These are phyloP conservation scores for Aspergillus kassunensis DNA, from an alignment of 495 filamentous ascomycete genomes.

Conservation along the genomic window DNA sequence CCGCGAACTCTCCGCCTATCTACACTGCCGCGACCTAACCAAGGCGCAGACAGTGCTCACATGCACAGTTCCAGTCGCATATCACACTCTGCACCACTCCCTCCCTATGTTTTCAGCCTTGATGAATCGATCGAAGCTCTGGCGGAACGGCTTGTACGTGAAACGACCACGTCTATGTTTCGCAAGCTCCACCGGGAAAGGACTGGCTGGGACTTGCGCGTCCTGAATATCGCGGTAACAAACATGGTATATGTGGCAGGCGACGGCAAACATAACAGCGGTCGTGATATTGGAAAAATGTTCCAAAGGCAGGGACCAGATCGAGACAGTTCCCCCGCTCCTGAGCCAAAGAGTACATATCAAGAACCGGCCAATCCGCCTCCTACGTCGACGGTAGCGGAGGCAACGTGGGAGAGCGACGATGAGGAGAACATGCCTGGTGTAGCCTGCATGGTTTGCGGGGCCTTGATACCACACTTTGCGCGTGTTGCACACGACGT, in stretches of 20 bases:
- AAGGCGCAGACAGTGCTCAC: conserved; percentile 49
- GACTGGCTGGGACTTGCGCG: conserved; percentile 69
- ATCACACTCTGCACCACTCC: conserved; percentile 65
- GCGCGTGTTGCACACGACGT: conserved; percentile 68
- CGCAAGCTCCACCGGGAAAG: conserved; percentile 65
- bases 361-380: not conserved
- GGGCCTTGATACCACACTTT: conserved; percentile 63
- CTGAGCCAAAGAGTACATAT: not conserved
- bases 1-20: conserved; percentile 74
- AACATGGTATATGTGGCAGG: conserved; percentile 70
- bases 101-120: conserved; percentile 64
- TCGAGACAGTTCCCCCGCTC: not conserved
- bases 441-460: conserved; percentile 55
- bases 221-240: conserved; percentile 83
- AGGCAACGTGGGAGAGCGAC: conserved; percentile 29
- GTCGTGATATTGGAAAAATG: conserved; percentile 64
- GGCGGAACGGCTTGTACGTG: conserved; percentile 65
- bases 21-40: conserved; percentile 61
- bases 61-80: conserved; percentile 53
- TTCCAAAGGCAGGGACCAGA: conserved; percentile 63
- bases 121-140: conserved; percentile 51
- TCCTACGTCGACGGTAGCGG: not conserved
- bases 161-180: conserved; percentile 65
- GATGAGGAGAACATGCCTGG: conserved; percentile 38
- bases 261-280: conserved; percentile 43